phyloP scores from a whole-genome alignment of 2,329 filamentous ascomycete genomes.

The Ophiostoma montium region DNA sequence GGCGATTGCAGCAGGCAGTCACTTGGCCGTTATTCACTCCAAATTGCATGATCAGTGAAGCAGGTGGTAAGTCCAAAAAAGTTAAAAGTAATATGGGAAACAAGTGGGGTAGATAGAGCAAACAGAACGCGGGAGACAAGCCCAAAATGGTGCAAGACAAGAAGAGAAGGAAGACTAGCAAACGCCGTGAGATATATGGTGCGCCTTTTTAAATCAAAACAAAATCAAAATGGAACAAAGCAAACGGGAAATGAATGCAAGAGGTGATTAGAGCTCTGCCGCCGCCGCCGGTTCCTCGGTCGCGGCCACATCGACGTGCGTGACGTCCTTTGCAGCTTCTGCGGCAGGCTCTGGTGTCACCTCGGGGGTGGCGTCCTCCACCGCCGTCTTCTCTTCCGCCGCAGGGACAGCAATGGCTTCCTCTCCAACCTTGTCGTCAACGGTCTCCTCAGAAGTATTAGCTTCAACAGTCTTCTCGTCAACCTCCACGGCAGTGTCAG shows the following conservation, averaged over 20 bases:
- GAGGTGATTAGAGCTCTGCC: not conserved
- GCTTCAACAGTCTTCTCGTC: not conserved
- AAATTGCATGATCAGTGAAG: no score
- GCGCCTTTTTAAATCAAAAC: not conserved
- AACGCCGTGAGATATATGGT: not conserved
- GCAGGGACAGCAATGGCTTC: not conserved
- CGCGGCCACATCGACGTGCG: not conserved
- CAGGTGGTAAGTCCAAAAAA: not conserved
- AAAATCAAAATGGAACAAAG: conserved; percentile 6
- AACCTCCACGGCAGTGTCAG: not conserved
- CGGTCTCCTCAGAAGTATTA: not conserved
- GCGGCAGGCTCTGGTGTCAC: not conserved
- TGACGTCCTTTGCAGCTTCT: not conserved
- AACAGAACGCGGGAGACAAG: not conserved
- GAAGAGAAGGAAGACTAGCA: not conserved
- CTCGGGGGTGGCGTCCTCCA: not conserved
- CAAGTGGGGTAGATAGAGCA: not conserved
- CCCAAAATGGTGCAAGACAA: not conserved
- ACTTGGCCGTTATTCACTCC: no score
- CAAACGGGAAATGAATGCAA: not conserved
- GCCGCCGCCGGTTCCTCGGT: no score
- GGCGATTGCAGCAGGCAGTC: no score
- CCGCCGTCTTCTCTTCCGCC: not conserved
- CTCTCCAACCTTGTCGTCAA: not conserved
- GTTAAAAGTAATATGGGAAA: not conserved